Percentiles rank a stretch among this genome's conserved stretches.
Evolutionary conservation across 106 monocot genomes (phyloP).

Genomic region (Dactylorhiza incarnata): DNA sequence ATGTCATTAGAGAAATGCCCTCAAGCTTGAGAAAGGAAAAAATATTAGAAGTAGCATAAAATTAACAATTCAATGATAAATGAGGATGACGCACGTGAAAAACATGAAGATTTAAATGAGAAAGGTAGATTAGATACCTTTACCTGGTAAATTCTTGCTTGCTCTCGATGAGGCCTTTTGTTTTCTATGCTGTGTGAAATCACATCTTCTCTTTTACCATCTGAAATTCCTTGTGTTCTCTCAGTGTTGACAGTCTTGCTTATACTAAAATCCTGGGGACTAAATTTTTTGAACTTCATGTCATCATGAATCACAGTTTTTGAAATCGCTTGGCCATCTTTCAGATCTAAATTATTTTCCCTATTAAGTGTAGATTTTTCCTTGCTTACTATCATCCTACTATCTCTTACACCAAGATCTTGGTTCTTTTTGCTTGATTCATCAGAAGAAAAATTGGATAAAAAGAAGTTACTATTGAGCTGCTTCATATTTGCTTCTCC

Average conservation of each 20-base stretch:
- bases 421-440: neutral
- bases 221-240: slow-evolving; percentile 1
- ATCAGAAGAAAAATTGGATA: slow-evolving; percentile 4
- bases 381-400: neutral
- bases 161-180: slow-evolving; percentile 10
- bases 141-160: neutral
- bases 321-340: neutral
- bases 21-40: neutral
- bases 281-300: neutral
- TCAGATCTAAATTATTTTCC: neutral
- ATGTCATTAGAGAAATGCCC: neutral
- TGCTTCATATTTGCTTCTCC: slow-evolving; percentile 3
- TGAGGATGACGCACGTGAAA: neutral
- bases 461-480: neutral
- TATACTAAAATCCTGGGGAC: neutral
- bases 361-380: neutral
- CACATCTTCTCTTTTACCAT: neutral
- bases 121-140: slow-evolving; percentile 13
- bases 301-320: too few species aligned
- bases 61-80: neutral
- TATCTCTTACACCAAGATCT: slow-evolving; percentile 1
- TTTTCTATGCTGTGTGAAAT: slow-evolving; percentile 15
- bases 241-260: neutral
- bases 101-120: neutral
- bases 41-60: neutral